Base-by-base conservation (phyloP, 2,329 filamentous ascomycete species). In the Tolypocladium paradoxum region DNA sequence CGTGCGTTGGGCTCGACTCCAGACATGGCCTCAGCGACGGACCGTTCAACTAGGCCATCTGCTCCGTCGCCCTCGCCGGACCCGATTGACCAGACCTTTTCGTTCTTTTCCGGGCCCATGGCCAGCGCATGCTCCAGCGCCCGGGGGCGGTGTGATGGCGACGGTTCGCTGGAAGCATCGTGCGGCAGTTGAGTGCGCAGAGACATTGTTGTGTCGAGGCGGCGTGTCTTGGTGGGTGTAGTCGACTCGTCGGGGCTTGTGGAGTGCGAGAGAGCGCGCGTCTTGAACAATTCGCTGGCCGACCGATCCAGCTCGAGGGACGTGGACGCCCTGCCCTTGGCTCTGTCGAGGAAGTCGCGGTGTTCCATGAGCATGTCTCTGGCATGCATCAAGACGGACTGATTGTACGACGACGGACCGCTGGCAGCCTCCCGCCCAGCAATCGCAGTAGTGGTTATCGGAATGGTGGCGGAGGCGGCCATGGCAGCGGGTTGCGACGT, bases 81-180 rank as follows among this genome's bases (percentile, higher is more conserved):
- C 4, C 78, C 79, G 63, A 85, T 84, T 22, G 81, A 84, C 82
- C 81, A 84, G 35, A 78, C 76, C 63, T 84, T 84, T 63, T 83
- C 81, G 20, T 75, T 78, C 63, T 83, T 84, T 62, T 84, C 81
- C 0, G 77, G 69, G 0, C 68, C 75, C 56, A 70, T 66, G 20
- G 71, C 71, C 14, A 71, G 55, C 11, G 73, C 69, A 49, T 75
- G 71, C 4, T 77, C 73, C 27, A 65, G 70, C 64, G 68, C 70
- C 53, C 67, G 64, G 37, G 68, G 66, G 35, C 66, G 63, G n/a
- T 65, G 62, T 58, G 54, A 33, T 60, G 58, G 34, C 62, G 58
- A 45, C 52, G 53, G 54, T 20, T 35, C 50, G n/a, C 34, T 49
- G 24, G 29, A 29, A 7, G n/a, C 18, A 37, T 56, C 51, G 50